Percentiles rank a stretch among this genome's conserved stretches.
Evolutionary conservation across 2,329 filamentous ascomycete genomes (phyloP).

Genomic region (Cercospora sp.): DNA sequence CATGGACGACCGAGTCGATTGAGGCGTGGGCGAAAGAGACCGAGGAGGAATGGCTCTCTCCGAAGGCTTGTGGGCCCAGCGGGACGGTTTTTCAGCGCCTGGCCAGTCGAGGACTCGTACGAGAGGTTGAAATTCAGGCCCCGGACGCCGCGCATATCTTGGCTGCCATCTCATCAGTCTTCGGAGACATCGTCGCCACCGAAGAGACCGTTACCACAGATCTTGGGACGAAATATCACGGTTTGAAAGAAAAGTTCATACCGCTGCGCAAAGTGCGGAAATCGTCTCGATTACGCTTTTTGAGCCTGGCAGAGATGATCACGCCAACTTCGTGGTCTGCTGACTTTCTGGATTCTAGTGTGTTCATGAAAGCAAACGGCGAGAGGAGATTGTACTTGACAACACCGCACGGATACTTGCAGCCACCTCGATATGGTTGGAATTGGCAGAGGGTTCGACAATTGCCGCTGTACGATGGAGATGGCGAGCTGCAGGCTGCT

Average conservation of each 20-base stretch:
- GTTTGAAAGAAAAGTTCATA: slow-evolving; percentile 68
- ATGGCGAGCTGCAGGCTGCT: slow-evolving; percentile 60
- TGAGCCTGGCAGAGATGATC: slow-evolving; percentile 70
- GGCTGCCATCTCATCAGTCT: slow-evolving; percentile 61
- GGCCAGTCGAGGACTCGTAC: slow-evolving; percentile 71
- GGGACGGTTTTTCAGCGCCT: slow-evolving; percentile 68
- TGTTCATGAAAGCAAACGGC: slow-evolving; percentile 69
- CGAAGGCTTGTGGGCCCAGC: slow-evolving; percentile 65
- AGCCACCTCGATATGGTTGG: slow-evolving; percentile 62
- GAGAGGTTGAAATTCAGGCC: slow-evolving; percentile 61
- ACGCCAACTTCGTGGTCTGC: slow-evolving; percentile 71
- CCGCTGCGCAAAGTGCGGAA: slow-evolving; percentile 75
- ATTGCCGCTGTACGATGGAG: slow-evolving; percentile 51
- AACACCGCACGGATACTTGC: slow-evolving; percentile 71
- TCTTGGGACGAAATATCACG: slow-evolving; percentile 54
- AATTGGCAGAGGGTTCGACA: slow-evolving; percentile 69
- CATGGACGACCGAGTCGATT: slow-evolving; percentile 52
- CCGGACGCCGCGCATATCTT: slow-evolving; percentile 69
- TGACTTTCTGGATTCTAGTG: slow-evolving; percentile 66
- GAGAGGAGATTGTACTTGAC: slow-evolving; percentile 72
- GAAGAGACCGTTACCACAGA: slow-evolving; percentile 21
- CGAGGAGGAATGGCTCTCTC: slow-evolving; percentile 61
- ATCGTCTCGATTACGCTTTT: slow-evolving; percentile 69
- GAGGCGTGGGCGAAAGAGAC: slow-evolving; percentile 48
- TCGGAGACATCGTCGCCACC: slow-evolving; percentile 51